Evolutionary conservation across 1,139 yeast genomes (phyloP).

Genomic region (Scheffersomyces quercinus): DNA sequence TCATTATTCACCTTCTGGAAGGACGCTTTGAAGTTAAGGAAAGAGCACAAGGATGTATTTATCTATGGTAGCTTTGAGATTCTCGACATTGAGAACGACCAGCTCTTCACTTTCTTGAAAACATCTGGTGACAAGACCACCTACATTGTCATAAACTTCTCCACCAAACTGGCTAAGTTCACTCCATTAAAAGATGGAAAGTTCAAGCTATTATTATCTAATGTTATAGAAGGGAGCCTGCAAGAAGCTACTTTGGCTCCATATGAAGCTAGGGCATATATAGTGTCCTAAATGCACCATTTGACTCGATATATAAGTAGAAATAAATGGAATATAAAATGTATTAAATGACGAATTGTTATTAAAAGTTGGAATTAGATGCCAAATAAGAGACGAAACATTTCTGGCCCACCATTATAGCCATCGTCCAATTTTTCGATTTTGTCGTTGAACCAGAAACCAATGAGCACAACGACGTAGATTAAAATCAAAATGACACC

Average conservation of each 20-base stretch:
- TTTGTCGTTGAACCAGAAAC: slow-evolving; percentile 69
- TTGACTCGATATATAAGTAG: neutral
- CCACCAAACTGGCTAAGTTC: slow-evolving; percentile 5
- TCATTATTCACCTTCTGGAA: slow-evolving; percentile 22
- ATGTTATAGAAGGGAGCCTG: slow-evolving; percentile 1
- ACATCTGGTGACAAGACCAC: slow-evolving; percentile 10
- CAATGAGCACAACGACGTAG: slow-evolving; percentile 74
- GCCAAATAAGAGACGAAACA: neutral
- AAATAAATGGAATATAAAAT: neutral
- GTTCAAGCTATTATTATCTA: slow-evolving; percentile 5
- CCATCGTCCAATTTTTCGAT: slow-evolving; percentile 40
- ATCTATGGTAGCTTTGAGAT: slow-evolving; percentile 19
- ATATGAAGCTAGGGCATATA: slow-evolving; percentile 18
- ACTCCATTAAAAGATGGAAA: slow-evolving; percentile 4
- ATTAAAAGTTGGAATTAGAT: neutral
- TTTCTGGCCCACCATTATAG: slow-evolving; percentile 7
- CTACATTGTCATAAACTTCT: slow-evolving; percentile 18
- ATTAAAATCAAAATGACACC: slow-evolving; percentile 86
- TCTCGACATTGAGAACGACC: slow-evolving; percentile 16
- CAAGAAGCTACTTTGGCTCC: slow-evolving; percentile 13
- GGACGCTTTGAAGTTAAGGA: slow-evolving; percentile 18
- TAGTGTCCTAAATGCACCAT: slow-evolving; percentile 6
- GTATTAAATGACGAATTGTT: slow-evolving; percentile 2
- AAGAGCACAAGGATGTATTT: slow-evolving; percentile 17
- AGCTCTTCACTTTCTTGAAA: slow-evolving; percentile 16